These are phyloP conservation scores for Chalaropsis ovoidea DNA, from an alignment of 2,329 filamentous ascomycete genomes.

Conservation along the genomic window DNA sequence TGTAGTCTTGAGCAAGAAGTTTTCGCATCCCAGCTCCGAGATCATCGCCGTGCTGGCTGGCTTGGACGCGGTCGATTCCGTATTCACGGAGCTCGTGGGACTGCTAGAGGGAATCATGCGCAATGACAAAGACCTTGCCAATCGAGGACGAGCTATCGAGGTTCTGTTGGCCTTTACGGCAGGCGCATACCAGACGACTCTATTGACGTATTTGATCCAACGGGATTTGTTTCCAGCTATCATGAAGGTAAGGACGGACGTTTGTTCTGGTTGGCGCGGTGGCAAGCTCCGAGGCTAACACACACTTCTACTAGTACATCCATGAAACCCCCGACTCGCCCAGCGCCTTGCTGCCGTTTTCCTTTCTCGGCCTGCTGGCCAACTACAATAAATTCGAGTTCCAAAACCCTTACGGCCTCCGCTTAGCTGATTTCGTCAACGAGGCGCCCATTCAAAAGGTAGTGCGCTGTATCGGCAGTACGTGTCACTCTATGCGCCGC, in stretches of 20 bases:
- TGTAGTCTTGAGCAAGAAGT: constrained; percentile 74
- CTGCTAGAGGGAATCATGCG: constrained; percentile 74
- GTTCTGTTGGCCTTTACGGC: constrained; percentile 75
- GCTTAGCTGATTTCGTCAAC: constrained; percentile 91
- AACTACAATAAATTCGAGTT: constrained; percentile 99
- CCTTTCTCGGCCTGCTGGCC: constrained; percentile 72
- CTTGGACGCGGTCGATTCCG: constrained; percentile 72
- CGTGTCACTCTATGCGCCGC: constrained; percentile 57
- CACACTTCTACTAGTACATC: constrained; percentile 58
- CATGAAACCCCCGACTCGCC: constrained; percentile 61
- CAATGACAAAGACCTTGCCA: constrained; percentile 44
- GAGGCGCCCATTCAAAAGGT: constrained; percentile 77
- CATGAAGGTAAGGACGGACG: constrained; percentile 61
- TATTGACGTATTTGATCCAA: constrained; percentile 91
- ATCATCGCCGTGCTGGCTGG: constrained; percentile 81
- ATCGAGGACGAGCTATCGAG: constrained; percentile 57
- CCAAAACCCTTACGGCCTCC: constrained; percentile 87
- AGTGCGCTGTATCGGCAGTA: constrained; percentile 61
- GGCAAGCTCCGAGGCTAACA: constrained; percentile 5
- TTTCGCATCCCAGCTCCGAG: constrained; percentile 89
- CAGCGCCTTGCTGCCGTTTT: constrained; percentile 62
- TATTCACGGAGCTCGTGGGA: constrained; percentile 81
- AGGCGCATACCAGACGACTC: constrained; percentile 89
- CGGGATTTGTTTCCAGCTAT: constrained; percentile 86
- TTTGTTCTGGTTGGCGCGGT: not conserved